Evolutionary conservation across 352 stramenopile species (phyloP).

Genomic region (Phytophthora pini): DNA sequence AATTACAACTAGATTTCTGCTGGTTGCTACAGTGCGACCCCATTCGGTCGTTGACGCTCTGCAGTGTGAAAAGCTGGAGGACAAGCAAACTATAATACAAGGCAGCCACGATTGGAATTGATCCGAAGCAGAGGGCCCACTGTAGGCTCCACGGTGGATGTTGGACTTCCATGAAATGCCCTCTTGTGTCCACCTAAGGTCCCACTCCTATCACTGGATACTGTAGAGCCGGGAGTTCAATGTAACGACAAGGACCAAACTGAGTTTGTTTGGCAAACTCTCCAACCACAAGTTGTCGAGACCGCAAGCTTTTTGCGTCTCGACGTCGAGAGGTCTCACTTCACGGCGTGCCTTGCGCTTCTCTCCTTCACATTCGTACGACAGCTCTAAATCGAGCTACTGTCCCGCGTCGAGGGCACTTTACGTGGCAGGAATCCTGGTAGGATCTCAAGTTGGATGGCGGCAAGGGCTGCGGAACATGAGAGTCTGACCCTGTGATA

Average conservation of each 20-base stretch:
- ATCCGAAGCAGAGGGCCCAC: too few species aligned
- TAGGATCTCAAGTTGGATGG: too few species aligned
- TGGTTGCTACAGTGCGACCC: too few species aligned
- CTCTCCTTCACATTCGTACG: slow-evolving; percentile 15
- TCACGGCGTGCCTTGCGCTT: slow-evolving; percentile 3
- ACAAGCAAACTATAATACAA: too few species aligned
- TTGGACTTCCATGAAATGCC: not conserved
- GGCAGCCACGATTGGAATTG: too few species aligned
- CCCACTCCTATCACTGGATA: slow-evolving; percentile 25
- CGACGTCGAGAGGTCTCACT: not conserved
- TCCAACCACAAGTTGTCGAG: not conserved
- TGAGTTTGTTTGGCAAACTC: not conserved
- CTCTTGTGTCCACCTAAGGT: slow-evolving; percentile 3
- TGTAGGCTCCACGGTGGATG: too few species aligned
- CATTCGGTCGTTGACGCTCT: too few species aligned
- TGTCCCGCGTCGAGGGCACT: slow-evolving; percentile 10
- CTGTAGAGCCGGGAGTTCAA: slow-evolving; percentile 12
- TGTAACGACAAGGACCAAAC: slow-evolving; percentile 2
- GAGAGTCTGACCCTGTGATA: slow-evolving; percentile 6
- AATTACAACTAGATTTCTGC: too few species aligned
- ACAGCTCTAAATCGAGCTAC: slow-evolving; percentile 3
- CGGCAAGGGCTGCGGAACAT: too few species aligned
- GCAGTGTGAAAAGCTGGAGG: too few species aligned
- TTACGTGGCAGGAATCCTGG: too few species aligned
- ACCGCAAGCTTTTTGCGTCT: not conserved